A percentile compares a stretch with the other conserved stretches of the same genome.
Conservation (phyloP, 768 basidiomycete species). For the Mycena capillaripes region DNA sequence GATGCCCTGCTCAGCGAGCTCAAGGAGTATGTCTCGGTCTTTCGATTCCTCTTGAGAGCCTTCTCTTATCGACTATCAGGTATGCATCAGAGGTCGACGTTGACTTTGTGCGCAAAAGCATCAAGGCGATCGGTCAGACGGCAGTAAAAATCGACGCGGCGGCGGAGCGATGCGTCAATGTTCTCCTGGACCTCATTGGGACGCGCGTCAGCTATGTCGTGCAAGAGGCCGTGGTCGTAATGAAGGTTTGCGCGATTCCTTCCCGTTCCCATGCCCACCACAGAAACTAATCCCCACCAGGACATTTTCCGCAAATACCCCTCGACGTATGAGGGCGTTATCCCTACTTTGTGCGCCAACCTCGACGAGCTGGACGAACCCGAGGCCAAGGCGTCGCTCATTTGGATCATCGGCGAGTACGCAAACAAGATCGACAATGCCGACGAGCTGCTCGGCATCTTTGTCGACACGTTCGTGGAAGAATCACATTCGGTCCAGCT, state of each 20-base stretch:
- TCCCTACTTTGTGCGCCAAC: slow-evolving; percentile 94
- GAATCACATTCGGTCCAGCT: slow-evolving; percentile 92
- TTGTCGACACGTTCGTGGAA: slow-evolving; percentile 94
- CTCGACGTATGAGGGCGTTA: slow-evolving; percentile 95
- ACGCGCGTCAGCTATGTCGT: slow-evolving; percentile 98
- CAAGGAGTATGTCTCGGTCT: slow-evolving; percentile 79
- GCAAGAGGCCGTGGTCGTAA: slow-evolving; percentile 97
- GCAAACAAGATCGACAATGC: slow-evolving; percentile 98
- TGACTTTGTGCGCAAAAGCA: slow-evolving; percentile 95
- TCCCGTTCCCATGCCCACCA: neutral
- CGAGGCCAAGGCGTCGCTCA: slow-evolving; percentile 96
- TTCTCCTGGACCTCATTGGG: slow-evolving; percentile 91
- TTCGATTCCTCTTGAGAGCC: neutral
- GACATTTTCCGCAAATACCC: slow-evolving; percentile 99
- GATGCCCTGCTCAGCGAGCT: slow-evolving; percentile 95
- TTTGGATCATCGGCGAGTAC: slow-evolving; percentile 99
- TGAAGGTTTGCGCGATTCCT: slow-evolving; percentile 84
- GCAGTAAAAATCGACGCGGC: slow-evolving; percentile 95
- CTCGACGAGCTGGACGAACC: slow-evolving; percentile 98
- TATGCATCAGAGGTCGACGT: slow-evolving; percentile 98
- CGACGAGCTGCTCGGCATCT: slow-evolving; percentile 89
- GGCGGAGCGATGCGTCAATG: slow-evolving; percentile 95
- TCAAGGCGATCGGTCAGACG: slow-evolving; percentile 96
- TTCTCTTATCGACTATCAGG: slow-evolving; percentile 55
- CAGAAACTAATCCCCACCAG: slow-evolving; percentile 53